phyloP scores from a whole-genome alignment of 2,329 filamentous ascomycete species.

The Trichoderma citrinoviride region DNA sequence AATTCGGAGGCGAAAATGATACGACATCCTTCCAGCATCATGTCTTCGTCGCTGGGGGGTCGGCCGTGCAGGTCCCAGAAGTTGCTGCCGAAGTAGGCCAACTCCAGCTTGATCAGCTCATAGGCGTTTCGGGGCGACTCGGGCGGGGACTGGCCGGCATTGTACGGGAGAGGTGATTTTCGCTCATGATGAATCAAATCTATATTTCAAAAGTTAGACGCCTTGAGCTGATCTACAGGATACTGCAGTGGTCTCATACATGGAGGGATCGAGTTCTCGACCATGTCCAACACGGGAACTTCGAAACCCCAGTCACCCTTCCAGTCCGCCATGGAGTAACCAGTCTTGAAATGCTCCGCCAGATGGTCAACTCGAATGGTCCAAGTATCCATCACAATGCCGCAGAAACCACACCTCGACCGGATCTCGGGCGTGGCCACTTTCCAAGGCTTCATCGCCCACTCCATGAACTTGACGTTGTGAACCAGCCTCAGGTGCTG shows the following conservation, averaged over 20 bases:
- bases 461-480: conserved; percentile 57
- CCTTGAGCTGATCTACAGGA: conserved; percentile 38
- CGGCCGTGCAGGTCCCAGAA: conserved; percentile 42
- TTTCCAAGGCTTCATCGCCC: conserved; percentile 66
- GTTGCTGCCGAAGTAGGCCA: conserved; percentile 52
- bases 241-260: conserved; percentile 49
- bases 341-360: conserved; percentile 66
- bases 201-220: conserved; percentile 46
- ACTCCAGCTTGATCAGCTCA: conserved; percentile 58
- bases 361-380: conserved; percentile 59
- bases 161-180: conserved; percentile 54
- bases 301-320: conserved; percentile 70
- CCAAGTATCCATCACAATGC: conserved; percentile 61
- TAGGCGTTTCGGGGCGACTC: conserved; percentile 57
- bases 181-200: conserved; percentile 64
- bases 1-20: conserved; percentile 56
- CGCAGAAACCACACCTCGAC: conserved; percentile 65
- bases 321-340: conserved; percentile 66
- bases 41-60: conserved; percentile 49
- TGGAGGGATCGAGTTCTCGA: conserved; percentile 65
- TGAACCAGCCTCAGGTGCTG: conserved; percentile 64
- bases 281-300: conserved; percentile 56
- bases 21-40: conserved; percentile 58
- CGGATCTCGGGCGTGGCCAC: conserved; percentile 58
- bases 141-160: conserved; percentile 44